A percentile compares a stretch with the other conserved stretches of the same genome.
phyloP scores from a whole-genome alignment of 495 filamentous ascomycete genomes.

The Penicillium turbatum region DNA sequence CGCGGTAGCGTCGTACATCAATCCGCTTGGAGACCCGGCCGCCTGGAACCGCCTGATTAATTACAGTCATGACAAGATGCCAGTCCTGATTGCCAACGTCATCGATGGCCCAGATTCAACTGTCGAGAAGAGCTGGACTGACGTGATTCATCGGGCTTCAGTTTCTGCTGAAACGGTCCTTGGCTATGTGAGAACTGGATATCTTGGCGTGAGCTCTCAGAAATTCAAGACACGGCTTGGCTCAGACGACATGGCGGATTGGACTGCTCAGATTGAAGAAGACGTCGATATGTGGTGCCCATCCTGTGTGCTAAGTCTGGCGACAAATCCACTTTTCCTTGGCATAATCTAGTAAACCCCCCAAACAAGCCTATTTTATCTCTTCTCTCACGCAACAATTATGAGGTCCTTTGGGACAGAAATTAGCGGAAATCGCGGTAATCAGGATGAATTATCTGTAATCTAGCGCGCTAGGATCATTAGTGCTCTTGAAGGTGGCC shows the following conservation, averaged over 20 bases:
- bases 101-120: constrained; percentile 17
- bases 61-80: constrained; percentile 10
- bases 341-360: too few relatives aligned
- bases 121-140: constrained; percentile 11
- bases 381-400: too few relatives aligned
- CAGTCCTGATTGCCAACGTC: constrained; percentile 18
- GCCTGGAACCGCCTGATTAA: constrained; percentile 17
- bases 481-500: too few relatives aligned
- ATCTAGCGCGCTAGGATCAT: too few relatives aligned
- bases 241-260: constrained; percentile 13
- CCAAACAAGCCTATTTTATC: too few relatives aligned
- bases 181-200: constrained; percentile 24
- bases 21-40: constrained; percentile 15
- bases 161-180: constrained; percentile 13
- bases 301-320: too few relatives aligned
- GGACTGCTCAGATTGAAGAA: constrained; percentile 18
- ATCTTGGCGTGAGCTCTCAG: constrained; percentile 18
- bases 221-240: constrained; percentile 19
- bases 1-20: constrained; percentile 22
- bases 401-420: too few relatives aligned
- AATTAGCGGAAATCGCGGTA: too few relatives aligned
- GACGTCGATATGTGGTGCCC: constrained; percentile 25
- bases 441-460: too few relatives aligned
- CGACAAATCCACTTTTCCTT: too few relatives aligned
- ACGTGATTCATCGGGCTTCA: constrained; percentile 13